Evolutionary conservation across 2,329 filamentous ascomycete genomes (phyloP), one percentile per base, ranked within the genome.

Genomic region (Claviceps paspali): DNA sequence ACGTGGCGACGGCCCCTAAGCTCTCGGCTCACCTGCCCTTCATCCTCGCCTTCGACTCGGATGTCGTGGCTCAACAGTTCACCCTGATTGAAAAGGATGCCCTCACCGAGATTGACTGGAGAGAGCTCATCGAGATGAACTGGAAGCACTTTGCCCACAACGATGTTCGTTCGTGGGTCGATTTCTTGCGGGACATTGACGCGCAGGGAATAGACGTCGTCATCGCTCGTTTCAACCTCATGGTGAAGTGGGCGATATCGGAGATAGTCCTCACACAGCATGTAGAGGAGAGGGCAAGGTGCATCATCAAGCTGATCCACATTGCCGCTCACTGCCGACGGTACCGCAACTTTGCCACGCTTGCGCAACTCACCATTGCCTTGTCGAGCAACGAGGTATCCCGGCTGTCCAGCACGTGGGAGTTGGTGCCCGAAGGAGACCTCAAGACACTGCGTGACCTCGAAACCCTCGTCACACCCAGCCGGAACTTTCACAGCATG

Each of bases 1-100:
- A 55, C 6, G 39, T 46, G 8, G 47, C 52, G 5, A 47, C 55
- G 12, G 45, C 44, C 18, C 54, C 50, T 41, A 65, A 62, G 39
- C 64, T 59, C 42, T 63, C 66, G 2, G 66, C 68, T 4, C 83
- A 91, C 54, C 57, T 88, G 26, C 83, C 83, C 0, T 91, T 91
- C 54, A 78, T 86, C 39, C 64, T 91, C 18, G 81, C 81, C 0
- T 87, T 86, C 47, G 81, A 86, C 49, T 85, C 83, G 5, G 76
- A 84, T 46, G 64, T 79, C 3, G 66, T 91, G 19, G 83, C 83
- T 3, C 79, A 87, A 54, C 83, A 91, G 48, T 83, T 91, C 47
- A 88, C 82, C 0, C 67, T 91, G 24, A 83, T 91, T 33, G 83
- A 91, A 51, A 87, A 88, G 54, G 83, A 88, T 52, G 83, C 82